These are phyloP conservation scores for Colletotrichum sublineola DNA, from an alignment of 2,329 filamentous ascomycete genomes.

Conservation along the genomic window DNA sequence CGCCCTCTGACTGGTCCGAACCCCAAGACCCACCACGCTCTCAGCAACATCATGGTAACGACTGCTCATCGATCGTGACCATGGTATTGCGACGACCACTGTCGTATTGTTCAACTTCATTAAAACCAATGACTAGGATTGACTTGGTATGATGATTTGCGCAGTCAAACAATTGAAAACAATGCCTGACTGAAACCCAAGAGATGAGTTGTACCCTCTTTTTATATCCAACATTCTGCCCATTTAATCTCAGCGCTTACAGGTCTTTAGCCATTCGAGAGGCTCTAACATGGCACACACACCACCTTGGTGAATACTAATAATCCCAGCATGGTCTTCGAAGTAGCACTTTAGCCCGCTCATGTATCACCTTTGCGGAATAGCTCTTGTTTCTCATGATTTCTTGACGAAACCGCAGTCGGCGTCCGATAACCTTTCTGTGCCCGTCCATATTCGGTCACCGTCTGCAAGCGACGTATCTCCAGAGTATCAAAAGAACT, in stretches of 20 bases:
- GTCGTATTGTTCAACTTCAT: not conserved
- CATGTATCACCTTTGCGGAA: too few relatives aligned
- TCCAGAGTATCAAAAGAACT: not conserved
- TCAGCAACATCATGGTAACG: constrained; percentile 8
- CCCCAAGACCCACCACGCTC: constrained; percentile 13
- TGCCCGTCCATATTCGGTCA: not conserved
- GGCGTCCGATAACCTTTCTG: too few relatives aligned
- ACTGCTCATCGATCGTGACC: not conserved
- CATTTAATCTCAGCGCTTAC: not conserved
- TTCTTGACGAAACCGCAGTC: not conserved
- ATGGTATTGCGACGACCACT: not conserved
- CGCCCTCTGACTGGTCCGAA: constrained; percentile 32
- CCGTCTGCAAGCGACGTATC: not conserved
- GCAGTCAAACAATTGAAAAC: not conserved
- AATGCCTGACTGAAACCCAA: not conserved
- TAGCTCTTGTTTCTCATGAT: not conserved
- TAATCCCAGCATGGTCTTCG: too few relatives aligned
- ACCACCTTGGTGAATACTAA: too few relatives aligned
- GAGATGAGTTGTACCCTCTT: not conserved
- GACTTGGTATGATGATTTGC: not conserved
- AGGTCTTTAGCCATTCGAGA: not conserved
- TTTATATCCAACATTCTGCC: not conserved
- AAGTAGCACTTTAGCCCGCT: too few relatives aligned
- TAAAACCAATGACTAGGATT: too few relatives aligned
- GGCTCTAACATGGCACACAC: not conserved